Conservation (phyloP, 1,284 basidiomycete genomes). For the Pholiota adiposa region DNA sequence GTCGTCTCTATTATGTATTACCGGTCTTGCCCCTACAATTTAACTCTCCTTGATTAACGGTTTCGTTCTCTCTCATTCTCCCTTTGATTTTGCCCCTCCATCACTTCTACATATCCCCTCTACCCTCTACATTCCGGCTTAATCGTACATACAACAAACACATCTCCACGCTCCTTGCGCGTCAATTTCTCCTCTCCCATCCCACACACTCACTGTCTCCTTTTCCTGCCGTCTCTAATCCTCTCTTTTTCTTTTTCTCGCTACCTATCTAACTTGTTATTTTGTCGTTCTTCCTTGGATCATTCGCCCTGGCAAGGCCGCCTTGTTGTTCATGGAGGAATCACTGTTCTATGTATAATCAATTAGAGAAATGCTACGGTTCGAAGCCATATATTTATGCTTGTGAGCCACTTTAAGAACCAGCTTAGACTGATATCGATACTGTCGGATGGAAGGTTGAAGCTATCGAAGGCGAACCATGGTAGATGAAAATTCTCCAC, state of each 20-base stretch:
- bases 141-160: constrained; percentile 21
- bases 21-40: constrained; percentile 18
- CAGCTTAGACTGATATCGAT: no score
- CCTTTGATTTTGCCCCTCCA: constrained; percentile 7
- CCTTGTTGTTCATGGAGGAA: constrained; percentile 35
- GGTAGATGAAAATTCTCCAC: no score
- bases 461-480: background rate
- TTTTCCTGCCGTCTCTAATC: constrained; percentile 5
- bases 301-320: constrained; percentile 30
- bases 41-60: background rate
- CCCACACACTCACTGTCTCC: background rate
- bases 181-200: constrained; percentile 5
- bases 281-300: constrained; percentile 22
- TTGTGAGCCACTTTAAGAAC: background rate
- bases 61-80: constrained; percentile 4
- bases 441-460: background rate
- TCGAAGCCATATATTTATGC: constrained; percentile 1
- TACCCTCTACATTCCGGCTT: constrained; percentile 21
- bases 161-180: constrained; percentile 19
- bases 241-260: constrained; percentile 3
- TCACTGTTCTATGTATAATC: constrained; percentile 39
- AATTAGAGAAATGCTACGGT: constrained; percentile 39
- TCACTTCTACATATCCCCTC: constrained; percentile 10
- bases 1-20: constrained; percentile 21
- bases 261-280: constrained; percentile 29